Evolutionary conservation across 805 yeast species (phyloP).

Genomic region (Clavispora carvajalis): DNA sequence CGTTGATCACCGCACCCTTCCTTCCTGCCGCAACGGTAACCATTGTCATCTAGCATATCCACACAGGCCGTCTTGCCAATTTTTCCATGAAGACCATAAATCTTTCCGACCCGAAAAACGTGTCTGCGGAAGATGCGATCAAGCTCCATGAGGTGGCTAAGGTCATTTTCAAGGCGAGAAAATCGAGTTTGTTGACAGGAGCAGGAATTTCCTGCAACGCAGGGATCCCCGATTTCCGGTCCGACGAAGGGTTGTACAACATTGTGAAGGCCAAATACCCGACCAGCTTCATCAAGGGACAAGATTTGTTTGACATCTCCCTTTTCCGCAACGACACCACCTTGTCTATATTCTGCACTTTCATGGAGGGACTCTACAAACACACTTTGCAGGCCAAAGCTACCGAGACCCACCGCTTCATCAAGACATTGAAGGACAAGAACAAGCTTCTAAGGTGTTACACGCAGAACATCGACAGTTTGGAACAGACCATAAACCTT

Average conservation of each 20-base stretch:
- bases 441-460: conserved; percentile 77
- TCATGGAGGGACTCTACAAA: conserved; percentile 76
- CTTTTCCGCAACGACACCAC: conserved; percentile 66
- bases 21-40: neutral
- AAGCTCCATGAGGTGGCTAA: conserved; percentile 36
- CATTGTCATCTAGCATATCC: neutral
- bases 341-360: conserved; percentile 72
- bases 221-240: conserved; percentile 93
- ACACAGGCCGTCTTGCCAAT: neutral
- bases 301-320: conserved; percentile 85
- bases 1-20: neutral
- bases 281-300: conserved; percentile 65
- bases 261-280: conserved; percentile 62
- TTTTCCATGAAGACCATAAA: conserved; percentile 27
- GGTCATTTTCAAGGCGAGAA: conserved; percentile 47
- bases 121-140: conserved; percentile 27
- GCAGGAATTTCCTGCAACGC: conserved; percentile 97
- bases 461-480: conserved; percentile 91
- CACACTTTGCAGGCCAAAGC: conserved; percentile 66
- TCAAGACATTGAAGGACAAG: conserved; percentile 53
- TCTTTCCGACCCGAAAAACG: conserved; percentile 12
- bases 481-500: conserved; percentile 65
- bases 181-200: conserved; percentile 74
- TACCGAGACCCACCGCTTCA: conserved; percentile 78
- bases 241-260: conserved; percentile 77